Conservation (phyloP, 108 stramenopile genomes). For the Asterionellopsis glacialis region DNA sequence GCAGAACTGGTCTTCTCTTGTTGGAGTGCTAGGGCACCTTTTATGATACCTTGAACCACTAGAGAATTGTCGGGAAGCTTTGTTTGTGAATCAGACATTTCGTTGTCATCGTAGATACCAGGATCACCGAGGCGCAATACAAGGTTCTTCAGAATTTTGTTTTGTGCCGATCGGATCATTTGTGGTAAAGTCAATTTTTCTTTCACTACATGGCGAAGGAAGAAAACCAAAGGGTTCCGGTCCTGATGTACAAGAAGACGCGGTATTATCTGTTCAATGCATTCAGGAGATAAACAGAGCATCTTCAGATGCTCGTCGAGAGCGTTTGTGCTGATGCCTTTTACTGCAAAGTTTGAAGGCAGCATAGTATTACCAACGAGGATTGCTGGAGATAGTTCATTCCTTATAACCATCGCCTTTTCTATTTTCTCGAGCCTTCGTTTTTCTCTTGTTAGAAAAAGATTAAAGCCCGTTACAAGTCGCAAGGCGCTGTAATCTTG, state of each 20-base stretch:
- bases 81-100: slow-evolving; percentile 19
- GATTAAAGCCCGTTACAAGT: slow-evolving; percentile 19
- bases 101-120: slow-evolving; percentile 27
- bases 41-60: too few relatives aligned
- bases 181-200: slow-evolving; percentile 29
- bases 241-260: slow-evolving; percentile 43
- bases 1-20: slow-evolving; percentile 12
- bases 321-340: slow-evolving; percentile 8
- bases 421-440: background rate
- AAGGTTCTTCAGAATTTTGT: slow-evolving; percentile 52
- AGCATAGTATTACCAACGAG: background rate
- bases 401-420: background rate
- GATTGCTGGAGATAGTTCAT: background rate
- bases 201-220: slow-evolving; percentile 42
- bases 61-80: too few relatives aligned
- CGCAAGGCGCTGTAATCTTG: slow-evolving; percentile 31
- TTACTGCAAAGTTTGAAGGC: slow-evolving; percentile 3
- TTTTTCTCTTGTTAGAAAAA: slow-evolving; percentile 25
- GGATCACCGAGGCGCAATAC: slow-evolving; percentile 60
- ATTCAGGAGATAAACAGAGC: slow-evolving; percentile 40
- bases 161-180: slow-evolving; percentile 30
- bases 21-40: slow-evolving; percentile 5
- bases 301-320: slow-evolving; percentile 44
- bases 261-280: slow-evolving; percentile 55
- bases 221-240: slow-evolving; percentile 43